phyloP scores from a whole-genome alignment of 805 yeast species.

The Teunomyces panamensis region DNA sequence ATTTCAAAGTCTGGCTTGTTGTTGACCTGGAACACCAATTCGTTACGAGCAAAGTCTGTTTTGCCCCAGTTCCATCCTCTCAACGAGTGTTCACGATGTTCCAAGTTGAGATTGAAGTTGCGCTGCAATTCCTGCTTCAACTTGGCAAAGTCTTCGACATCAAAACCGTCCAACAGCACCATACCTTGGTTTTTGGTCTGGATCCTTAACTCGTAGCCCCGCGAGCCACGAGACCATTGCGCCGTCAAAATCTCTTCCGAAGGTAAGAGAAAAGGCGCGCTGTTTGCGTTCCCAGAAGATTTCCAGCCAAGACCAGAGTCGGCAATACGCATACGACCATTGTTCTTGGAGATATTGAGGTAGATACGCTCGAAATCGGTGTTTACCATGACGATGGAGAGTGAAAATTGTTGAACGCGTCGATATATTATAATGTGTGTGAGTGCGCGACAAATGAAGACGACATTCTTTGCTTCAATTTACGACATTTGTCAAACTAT shows the following conservation, averaged over 20 bases:
- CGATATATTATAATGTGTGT: background rate
- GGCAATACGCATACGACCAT: conserved; percentile 92
- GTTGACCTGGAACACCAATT: conserved; percentile 78
- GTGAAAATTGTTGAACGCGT: conserved; percentile 4
- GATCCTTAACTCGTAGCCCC: conserved; percentile 86
- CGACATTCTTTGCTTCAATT: background rate
- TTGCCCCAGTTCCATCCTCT: conserved; percentile 99
- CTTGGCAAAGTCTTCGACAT: conserved; percentile 73
- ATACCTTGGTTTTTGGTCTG: conserved; percentile 89
- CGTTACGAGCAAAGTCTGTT: conserved; percentile 87
- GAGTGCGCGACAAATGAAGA: background rate
- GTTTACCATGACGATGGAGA: conserved; percentile 35
- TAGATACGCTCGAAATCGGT: conserved; percentile 89
- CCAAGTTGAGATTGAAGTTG: conserved; percentile 68
- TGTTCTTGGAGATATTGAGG: conserved; percentile 76
- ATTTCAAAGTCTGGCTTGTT: conserved; percentile 90
- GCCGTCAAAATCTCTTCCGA: conserved; percentile 76
- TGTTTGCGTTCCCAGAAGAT: conserved; percentile 22
- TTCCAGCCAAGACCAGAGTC: conserved; percentile 99
- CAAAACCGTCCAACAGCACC: conserved; percentile 88
- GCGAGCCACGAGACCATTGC: conserved; percentile 89
- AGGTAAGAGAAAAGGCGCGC: conserved; percentile 84
- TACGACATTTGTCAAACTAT: background rate
- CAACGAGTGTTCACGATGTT: conserved; percentile 83
- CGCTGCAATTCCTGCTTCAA: conserved; percentile 82